Conservation (phyloP, 805 yeast genomes). For the Ogataea angusta region DNA sequence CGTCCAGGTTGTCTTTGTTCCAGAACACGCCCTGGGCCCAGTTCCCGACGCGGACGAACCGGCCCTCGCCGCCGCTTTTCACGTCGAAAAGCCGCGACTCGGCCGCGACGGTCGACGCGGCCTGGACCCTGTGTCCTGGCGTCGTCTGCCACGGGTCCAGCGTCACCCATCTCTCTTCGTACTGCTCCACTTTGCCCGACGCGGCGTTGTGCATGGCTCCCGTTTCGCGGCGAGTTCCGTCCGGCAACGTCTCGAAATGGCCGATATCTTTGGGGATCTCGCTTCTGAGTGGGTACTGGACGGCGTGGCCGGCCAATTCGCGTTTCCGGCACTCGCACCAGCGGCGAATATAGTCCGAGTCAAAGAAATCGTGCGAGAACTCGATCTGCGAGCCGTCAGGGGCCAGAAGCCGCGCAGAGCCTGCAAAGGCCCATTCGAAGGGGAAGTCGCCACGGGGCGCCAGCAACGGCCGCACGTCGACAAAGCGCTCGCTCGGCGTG, state of each 20-base stretch:
- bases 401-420: constrained; percentile 38
- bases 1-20: constrained; percentile 25
- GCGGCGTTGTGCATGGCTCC: constrained; percentile 48
- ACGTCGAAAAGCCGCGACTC: constrained; percentile 25
- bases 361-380: constrained; percentile 42
- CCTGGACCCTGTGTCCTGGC: constrained; percentile 23
- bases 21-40: constrained; percentile 51
- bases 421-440: constrained; percentile 60
- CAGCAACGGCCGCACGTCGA: constrained; percentile 42
- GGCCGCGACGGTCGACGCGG: constrained; percentile 3
- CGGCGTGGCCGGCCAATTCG: constrained; percentile 4
- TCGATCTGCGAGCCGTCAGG: constrained; percentile 32
- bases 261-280: constrained; percentile 43
- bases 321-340: constrained; percentile 6
- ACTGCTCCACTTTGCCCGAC: constrained; percentile 40
- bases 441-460: constrained; percentile 37
- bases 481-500: constrained; percentile 42
- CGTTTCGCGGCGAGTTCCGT: constrained; percentile 45
- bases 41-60: constrained; percentile 44
- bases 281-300: constrained; percentile 15
- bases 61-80: constrained; percentile 35
- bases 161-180: constrained; percentile 55
- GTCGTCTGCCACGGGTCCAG: constrained; percentile 38
- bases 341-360: constrained; percentile 36
- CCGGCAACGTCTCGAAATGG: constrained; percentile 37